Conservation (phyloP, 2,329 filamentous ascomycete genomes). For the Epicoccum nigrum region DNA sequence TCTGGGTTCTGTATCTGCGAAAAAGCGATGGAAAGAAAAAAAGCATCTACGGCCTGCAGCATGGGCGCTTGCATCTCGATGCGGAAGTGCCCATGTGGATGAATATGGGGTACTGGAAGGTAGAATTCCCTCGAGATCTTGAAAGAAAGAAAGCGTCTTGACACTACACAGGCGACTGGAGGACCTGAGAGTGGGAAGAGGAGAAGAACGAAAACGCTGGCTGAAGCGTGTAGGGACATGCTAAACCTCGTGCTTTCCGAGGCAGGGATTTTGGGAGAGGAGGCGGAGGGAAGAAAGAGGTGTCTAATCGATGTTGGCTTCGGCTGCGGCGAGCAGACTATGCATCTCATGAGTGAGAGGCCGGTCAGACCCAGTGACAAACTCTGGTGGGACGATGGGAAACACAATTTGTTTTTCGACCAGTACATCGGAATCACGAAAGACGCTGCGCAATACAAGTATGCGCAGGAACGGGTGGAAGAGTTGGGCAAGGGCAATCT, state of each 20-base stretch:
- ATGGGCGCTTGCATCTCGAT: constrained; percentile 62
- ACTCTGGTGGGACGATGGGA: constrained; percentile 23
- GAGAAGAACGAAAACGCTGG: constrained; percentile 19
- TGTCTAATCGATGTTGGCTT: constrained; percentile 61
- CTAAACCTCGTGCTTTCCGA: constrained; percentile 55
- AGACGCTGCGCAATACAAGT: constrained; percentile 53
- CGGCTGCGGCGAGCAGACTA: constrained; percentile 65
- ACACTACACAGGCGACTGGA: not conserved
- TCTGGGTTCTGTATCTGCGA: not conserved
- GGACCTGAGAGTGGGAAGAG: no score
- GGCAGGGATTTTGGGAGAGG: constrained; percentile 47
- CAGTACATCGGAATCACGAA: constrained; percentile 62
- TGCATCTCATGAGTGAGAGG: constrained; percentile 48
- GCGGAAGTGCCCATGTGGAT: constrained; percentile 64
- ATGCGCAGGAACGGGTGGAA: constrained; percentile 32
- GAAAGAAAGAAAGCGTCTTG: no score
- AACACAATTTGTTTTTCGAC: constrained; percentile 16
- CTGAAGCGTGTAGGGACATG: constrained; percentile 59
- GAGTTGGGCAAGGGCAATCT: constrained; percentile 26
- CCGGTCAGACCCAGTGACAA: constrained; percentile 22
- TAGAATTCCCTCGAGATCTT: no score
- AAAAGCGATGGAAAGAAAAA: constrained; percentile 1
- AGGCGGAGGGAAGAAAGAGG: constrained; percentile 2
- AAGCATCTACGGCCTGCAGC: constrained; percentile 60
- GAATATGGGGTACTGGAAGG: constrained; percentile 67